Conservation (phyloP, 192 early-diverging fungal genomes). For the Umbelopsis isabellina region DNA sequence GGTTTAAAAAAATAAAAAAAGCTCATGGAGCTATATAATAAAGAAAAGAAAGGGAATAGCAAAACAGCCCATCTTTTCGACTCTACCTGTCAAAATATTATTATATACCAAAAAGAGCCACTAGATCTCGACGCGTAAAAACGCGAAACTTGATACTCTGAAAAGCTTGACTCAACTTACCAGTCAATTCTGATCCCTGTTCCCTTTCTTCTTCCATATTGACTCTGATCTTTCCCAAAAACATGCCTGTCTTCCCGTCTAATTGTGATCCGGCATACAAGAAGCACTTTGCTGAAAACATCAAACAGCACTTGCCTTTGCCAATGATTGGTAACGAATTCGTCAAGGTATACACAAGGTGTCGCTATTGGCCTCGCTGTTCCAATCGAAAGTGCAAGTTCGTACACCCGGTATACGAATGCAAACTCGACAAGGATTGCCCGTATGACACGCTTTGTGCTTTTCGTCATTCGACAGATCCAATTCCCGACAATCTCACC, state of each 20-base stretch:
- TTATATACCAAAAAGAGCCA: background rate
- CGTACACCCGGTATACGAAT: slow-evolving; percentile 13
- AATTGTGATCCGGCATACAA: slow-evolving; percentile 6
- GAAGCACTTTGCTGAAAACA: slow-evolving; percentile 12
- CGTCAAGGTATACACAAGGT: slow-evolving; percentile 14
- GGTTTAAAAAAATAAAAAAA: too few relatives aligned
- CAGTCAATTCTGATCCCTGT: background rate
- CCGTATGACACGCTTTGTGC: slow-evolving; percentile 5
- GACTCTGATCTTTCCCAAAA: background rate
- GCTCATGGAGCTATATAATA: background rate
- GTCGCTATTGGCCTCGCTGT: slow-evolving; percentile 12
- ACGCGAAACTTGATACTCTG: background rate
- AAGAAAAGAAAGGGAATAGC: background rate
- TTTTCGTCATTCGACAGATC: slow-evolving; percentile 1
- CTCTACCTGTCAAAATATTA: background rate
- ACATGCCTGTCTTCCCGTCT: slow-evolving; percentile 1
- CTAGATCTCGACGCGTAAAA: slow-evolving; percentile 1
- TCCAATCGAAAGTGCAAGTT: slow-evolving; percentile 19
- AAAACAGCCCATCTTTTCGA: background rate
- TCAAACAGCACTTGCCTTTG: slow-evolving; percentile 4
- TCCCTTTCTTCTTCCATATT: background rate
- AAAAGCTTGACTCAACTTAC: background rate
- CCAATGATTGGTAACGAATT: slow-evolving; percentile 13
- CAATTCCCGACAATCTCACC: slow-evolving; percentile 1
- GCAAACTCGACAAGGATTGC: slow-evolving; percentile 5